phyloP scores from a whole-genome alignment of 2,329 filamentous ascomycete species.

The Trichoderma simmonsii region DNA sequence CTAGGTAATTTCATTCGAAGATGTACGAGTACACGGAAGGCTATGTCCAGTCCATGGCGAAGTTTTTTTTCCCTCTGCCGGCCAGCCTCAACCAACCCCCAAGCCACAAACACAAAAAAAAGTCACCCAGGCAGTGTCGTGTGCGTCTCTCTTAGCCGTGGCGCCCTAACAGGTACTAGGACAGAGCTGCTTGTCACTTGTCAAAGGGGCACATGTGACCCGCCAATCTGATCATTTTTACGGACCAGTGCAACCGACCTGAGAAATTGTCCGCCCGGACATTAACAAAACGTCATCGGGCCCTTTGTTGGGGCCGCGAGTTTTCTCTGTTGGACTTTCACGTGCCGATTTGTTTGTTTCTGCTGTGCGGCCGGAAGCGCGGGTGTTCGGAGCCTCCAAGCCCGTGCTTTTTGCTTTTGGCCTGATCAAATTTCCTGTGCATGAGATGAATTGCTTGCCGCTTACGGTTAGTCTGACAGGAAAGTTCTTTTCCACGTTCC shows the following conservation, averaged over 20 bases:
- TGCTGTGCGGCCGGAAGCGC: background rate
- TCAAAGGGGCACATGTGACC: constrained; percentile 19
- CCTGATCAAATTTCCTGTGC: background rate
- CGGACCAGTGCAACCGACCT: background rate
- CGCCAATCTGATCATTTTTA: constrained; percentile 9
- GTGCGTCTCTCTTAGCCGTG: constrained; percentile 10
- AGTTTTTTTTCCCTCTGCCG: background rate
- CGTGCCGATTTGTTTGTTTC: constrained; percentile 3
- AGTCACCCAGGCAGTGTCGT: constrained; percentile 15
- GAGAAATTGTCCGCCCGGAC: background rate
- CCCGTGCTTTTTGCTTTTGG: background rate
- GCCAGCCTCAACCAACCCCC: background rate
- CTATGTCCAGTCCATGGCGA: background rate
- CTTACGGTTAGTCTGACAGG: background rate
- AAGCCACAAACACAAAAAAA: background rate
- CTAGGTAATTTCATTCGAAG: background rate
- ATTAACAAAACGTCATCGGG: constrained; percentile 6
- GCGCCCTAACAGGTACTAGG: constrained; percentile 8
- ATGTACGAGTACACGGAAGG: background rate
- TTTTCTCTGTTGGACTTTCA: constrained; percentile 13
- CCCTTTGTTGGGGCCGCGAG: constrained; percentile 10
- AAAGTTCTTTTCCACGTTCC: background rate
- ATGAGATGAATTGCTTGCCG: background rate
- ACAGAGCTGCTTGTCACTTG: background rate
- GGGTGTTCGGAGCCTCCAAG: background rate